A percentile compares a stretch with the other conserved stretches of the same genome.
These are phyloP conservation scores for Bipolaris victoriae DNA, from an alignment of 2,329 filamentous ascomycete species.

Conservation along the genomic window DNA sequence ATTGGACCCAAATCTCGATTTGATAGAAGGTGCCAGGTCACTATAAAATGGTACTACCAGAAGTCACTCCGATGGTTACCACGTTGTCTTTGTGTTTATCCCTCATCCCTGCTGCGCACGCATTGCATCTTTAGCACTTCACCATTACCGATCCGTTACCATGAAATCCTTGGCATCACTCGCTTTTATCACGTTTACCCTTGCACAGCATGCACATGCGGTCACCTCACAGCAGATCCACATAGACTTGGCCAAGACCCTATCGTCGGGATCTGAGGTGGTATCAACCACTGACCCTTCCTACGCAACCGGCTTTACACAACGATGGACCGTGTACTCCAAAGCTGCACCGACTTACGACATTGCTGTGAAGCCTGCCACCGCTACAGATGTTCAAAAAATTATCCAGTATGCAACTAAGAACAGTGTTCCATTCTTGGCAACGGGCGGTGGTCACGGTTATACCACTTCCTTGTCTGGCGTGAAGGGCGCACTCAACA, in stretches of 20 bases:
- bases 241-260: constrained; percentile 1
- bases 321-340: constrained; percentile 5
- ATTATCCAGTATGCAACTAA: constrained; percentile 1
- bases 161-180: constrained; percentile 1
- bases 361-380: constrained; percentile 2
- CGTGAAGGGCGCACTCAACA: neutral
- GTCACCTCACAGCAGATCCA: constrained; percentile 6
- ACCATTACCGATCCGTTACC: neutral
- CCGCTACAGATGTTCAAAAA: neutral
- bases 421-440: constrained; percentile 4
- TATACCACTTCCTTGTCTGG: neutral
- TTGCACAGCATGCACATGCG: neutral
- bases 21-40: neutral
- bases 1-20: neutral
- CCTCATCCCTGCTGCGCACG: neutral
- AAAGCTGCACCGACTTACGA: constrained; percentile 1
- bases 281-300: neutral
- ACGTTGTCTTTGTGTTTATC: neutral
- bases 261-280: neutral
- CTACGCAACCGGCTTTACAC: neutral
- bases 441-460: constrained; percentile 1
- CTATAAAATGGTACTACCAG: neutral
- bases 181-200: neutral
- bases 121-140: no score
- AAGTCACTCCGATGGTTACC: neutral